Conservation (phyloP, 257 asterid species). For the Nicotiana noctiflora region DNA sequence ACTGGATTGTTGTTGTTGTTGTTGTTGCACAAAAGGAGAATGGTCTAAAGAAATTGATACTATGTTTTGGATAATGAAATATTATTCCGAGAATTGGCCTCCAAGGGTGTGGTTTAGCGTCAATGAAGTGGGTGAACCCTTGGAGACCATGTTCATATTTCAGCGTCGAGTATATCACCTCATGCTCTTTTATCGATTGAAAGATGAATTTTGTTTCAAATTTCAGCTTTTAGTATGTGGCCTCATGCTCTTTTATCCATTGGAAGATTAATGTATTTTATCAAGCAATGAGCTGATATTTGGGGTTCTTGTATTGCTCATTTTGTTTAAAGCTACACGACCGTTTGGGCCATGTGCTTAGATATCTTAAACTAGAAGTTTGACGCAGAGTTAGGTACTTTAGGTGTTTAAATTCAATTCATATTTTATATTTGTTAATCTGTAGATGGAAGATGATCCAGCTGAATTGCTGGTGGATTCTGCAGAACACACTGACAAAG, state of each 20-base stretch:
- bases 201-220: neutral
- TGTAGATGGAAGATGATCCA: slow-evolving; percentile 78
- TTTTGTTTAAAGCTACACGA: neutral
- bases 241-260: neutral
- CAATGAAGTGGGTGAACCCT: too few species aligned
- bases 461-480: slow-evolving; percentile 51
- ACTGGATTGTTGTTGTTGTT: too few species aligned
- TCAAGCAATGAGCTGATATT: neutral
- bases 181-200: neutral
- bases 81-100: too few species aligned
- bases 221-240: neutral
- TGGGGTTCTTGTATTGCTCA: neutral
- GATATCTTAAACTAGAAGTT: neutral
- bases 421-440: slow-evolving; percentile 14
- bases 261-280: neutral
- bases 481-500: slow-evolving; percentile 32
- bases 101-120: too few species aligned
- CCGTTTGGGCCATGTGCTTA: neutral
- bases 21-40: neutral
- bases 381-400: neutral
- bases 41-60: neutral
- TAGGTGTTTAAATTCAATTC: slow-evolving; percentile 22
- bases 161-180: neutral
- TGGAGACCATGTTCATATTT: too few species aligned
- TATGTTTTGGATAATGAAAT: neutral